Conservation (phyloP, 2,329 filamentous ascomycete genomes). For the Colletotrichum liriopes region DNA sequence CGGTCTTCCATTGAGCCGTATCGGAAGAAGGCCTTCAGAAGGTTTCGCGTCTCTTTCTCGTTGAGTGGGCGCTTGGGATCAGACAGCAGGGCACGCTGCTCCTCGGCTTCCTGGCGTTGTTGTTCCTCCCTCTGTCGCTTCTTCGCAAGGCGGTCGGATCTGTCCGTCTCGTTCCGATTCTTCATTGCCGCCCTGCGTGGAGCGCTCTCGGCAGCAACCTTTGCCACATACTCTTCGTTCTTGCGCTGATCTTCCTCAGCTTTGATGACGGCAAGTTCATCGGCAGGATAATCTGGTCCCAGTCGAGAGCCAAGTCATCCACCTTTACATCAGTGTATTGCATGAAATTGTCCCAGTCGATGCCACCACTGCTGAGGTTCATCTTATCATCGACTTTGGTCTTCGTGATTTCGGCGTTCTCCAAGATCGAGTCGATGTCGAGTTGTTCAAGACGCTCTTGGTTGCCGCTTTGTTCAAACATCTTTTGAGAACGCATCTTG, state of each 20-base stretch:
- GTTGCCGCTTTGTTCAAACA: slow-evolving; percentile 98
- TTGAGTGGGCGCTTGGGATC: slow-evolving; percentile 93
- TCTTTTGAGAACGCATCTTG: slow-evolving; percentile 98
- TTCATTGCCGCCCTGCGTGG: slow-evolving; percentile 81
- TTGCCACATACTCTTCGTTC: slow-evolving; percentile 86
- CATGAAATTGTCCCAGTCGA: slow-evolving; percentile 92
- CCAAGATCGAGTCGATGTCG: slow-evolving; percentile 96
- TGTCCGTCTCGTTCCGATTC: slow-evolving; percentile 72
- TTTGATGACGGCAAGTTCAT: slow-evolving; percentile 91
- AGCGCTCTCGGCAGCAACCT: slow-evolving; percentile 87
- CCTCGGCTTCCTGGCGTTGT: slow-evolving; percentile 82
- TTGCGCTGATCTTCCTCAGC: slow-evolving; percentile 88
- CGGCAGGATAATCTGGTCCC: slow-evolving; percentile 98
- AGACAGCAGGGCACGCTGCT: slow-evolving; percentile 79
- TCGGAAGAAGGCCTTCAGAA: slow-evolving; percentile 91
- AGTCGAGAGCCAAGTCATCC: slow-evolving; percentile 83
- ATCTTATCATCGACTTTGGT: slow-evolving; percentile 96
- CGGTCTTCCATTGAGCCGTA: slow-evolving; percentile 94
- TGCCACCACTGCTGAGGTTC: slow-evolving; percentile 88
- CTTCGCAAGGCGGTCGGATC: slow-evolving; percentile 76
- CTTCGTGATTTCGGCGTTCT: slow-evolving; percentile 97
- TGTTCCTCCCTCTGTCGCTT: slow-evolving; percentile 76
- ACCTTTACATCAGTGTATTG: slow-evolving; percentile 99
- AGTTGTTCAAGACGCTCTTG: slow-evolving; percentile 97
- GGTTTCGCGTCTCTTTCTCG: slow-evolving; percentile 93